Evolutionary conservation across 805 yeast species (phyloP).

Genomic region (Candida manassasensis): DNA sequence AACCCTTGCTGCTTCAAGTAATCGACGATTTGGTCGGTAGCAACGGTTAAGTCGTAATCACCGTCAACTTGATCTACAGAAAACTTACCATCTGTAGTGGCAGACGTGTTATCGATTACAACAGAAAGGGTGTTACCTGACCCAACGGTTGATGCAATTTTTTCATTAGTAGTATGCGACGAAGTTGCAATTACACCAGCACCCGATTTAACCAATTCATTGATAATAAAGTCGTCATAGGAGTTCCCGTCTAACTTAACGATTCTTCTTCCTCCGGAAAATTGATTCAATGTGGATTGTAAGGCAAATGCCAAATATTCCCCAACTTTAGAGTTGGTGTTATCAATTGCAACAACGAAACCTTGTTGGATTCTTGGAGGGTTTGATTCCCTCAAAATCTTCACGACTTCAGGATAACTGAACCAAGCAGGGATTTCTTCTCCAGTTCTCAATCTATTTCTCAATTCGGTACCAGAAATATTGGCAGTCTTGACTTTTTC

Average conservation of each 20-base stretch:
- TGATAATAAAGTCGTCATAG: slow-evolving; percentile 47
- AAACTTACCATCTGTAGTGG: not conserved
- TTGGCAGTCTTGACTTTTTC: slow-evolving; percentile 74
- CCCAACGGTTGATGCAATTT: slow-evolving; percentile 53
- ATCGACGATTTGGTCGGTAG: slow-evolving; percentile 68
- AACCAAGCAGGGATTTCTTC: slow-evolving; percentile 93
- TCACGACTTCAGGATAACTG: slow-evolving; percentile 93
- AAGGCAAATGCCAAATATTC: slow-evolving; percentile 69
- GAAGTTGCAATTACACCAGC: slow-evolving; percentile 70
- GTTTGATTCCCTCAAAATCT: slow-evolving; percentile 82
- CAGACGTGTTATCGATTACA: slow-evolving; percentile 13
- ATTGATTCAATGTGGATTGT: slow-evolving; percentile 86
- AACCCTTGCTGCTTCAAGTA: slow-evolving; percentile 81
- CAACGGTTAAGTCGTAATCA: slow-evolving; percentile 27
- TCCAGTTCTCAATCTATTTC: slow-evolving; percentile 83
- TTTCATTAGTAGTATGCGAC: slow-evolving; percentile 42
- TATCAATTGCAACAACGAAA: slow-evolving; percentile 59
- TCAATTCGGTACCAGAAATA: slow-evolving; percentile 91
- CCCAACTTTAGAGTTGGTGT: slow-evolving; percentile 43
- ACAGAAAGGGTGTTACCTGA: slow-evolving; percentile 52
- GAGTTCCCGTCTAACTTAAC: slow-evolving; percentile 43
- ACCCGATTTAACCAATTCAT: slow-evolving; percentile 83
- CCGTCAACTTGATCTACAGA: slow-evolving; percentile 5
- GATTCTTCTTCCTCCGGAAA: slow-evolving; percentile 77
- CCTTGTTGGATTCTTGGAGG: slow-evolving; percentile 92